Evolutionary conservation across 2,329 filamentous ascomycete species (phyloP).

Genomic region (Cadophora sp.): DNA sequence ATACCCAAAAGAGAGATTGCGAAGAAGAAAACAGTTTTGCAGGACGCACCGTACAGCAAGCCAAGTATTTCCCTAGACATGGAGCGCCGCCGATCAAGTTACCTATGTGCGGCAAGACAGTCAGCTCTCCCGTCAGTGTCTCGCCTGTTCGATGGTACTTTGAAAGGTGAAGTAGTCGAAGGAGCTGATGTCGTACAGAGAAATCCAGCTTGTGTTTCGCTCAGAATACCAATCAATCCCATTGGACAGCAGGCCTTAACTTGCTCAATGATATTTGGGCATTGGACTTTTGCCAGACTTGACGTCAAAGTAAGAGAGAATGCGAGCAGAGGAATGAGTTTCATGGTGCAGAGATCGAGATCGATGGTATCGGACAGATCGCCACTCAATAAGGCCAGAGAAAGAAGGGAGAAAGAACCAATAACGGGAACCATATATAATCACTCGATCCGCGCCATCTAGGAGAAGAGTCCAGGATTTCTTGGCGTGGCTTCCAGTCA

Average conservation of each 20-base stretch:
- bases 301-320: neutral
- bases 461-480: no score
- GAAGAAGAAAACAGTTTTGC: no score
- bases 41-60: conserved; percentile 3
- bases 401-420: no score
- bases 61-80: neutral
- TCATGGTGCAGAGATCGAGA: neutral
- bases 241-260: conserved; percentile 1
- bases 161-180: no score
- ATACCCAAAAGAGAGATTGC: no score
- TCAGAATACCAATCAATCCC: conserved; percentile 7
- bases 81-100: neutral
- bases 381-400: no score
- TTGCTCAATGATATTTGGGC: neutral
- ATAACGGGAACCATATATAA: no score
- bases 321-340: neutral
- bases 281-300: neutral
- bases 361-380: neutral
- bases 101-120: neutral
- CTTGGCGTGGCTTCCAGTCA: neutral
- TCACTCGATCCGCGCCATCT: no score
- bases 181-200: neutral
- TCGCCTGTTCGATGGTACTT: no score
- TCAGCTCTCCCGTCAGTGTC: neutral
- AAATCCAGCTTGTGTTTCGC: neutral